Conservation (phyloP, 2,329 filamentous ascomycete species). For the Ceratocystiopsis sp. region DNA sequence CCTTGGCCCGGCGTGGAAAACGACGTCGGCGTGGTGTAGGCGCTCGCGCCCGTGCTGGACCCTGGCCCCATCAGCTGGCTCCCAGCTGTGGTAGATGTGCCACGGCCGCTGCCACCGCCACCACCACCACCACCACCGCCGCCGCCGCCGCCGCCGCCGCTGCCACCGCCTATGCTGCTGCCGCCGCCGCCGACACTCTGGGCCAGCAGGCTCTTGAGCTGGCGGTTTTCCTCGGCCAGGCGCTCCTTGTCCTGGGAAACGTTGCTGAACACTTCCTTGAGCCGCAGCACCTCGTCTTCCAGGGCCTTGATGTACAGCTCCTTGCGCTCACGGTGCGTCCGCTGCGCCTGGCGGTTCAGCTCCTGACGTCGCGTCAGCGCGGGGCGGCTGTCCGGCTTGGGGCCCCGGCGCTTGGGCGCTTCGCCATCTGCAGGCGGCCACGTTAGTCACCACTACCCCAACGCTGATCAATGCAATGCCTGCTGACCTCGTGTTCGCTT, state of each 20-base stretch:
- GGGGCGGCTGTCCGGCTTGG: slow-evolving; percentile 92
- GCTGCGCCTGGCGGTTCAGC: slow-evolving; percentile 81
- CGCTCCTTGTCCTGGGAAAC: slow-evolving; percentile 60
- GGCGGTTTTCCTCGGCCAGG: slow-evolving; percentile 61
- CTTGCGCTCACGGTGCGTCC: slow-evolving; percentile 91
- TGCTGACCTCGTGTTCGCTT: slow-evolving; percentile 61
- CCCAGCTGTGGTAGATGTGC: slow-evolving; percentile 5
- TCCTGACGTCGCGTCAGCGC: slow-evolving; percentile 85
- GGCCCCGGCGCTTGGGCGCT: slow-evolving; percentile 73
- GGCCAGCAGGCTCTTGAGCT: slow-evolving; percentile 42
- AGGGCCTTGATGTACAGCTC: slow-evolving; percentile 90
- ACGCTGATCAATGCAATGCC: too few species aligned
- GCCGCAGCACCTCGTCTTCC: slow-evolving; percentile 74
- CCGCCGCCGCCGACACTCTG: slow-evolving; percentile 20
- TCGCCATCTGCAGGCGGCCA: slow-evolving; percentile 47
- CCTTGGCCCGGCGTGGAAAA: too few species aligned
- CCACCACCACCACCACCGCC: too few species aligned
- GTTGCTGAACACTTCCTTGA: slow-evolving; percentile 71
- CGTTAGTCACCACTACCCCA: too few species aligned
- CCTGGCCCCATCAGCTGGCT: slow-evolving; percentile 7
- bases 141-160: slow-evolving; percentile 10
- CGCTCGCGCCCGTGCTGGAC: slow-evolving; percentile 5
- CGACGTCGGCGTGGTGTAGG: not conserved
- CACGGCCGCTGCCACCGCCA: too few species aligned
- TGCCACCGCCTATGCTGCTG: too few species aligned